Conservation (phyloP, 129 eudicot species). For the Escallonia herrerae region DNA sequence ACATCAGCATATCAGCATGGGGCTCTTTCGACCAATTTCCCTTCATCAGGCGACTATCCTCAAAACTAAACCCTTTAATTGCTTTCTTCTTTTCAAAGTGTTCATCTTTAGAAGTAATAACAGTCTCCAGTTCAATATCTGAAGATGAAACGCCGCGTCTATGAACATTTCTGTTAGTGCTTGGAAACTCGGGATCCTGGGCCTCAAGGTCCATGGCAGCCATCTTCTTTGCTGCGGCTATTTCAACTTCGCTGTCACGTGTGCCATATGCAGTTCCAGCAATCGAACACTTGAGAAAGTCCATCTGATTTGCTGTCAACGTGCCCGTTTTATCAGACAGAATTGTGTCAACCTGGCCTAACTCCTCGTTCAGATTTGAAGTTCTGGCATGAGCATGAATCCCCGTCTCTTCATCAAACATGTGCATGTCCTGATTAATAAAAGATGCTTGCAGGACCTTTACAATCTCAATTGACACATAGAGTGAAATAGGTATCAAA, state of each 20-base stretch:
- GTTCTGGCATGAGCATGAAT: conserved; percentile 61
- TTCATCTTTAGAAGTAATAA: conserved; percentile 13
- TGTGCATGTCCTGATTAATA: conserved; percentile 42
- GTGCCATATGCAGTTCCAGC: conserved; percentile 68
- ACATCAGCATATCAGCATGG: conserved; percentile 23
- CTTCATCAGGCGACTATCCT: conserved; percentile 41
- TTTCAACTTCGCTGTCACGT: conserved; percentile 54
- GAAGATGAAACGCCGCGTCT: not conserved
- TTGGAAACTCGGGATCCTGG: conserved; percentile 15
- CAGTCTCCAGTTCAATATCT: conserved; percentile 19
- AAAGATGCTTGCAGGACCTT: conserved; percentile 62
- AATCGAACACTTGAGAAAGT: conserved; percentile 69
- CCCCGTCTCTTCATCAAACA: conserved; percentile 51
- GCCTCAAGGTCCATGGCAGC: conserved; percentile 31
- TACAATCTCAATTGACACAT: conserved; percentile 73
- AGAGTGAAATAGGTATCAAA: conserved; percentile 55
- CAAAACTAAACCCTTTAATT: conserved; percentile 61
- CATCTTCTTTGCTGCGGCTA: conserved; percentile 51
- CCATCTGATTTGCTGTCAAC: conserved; percentile 78
- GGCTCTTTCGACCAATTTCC: conserved; percentile 49
- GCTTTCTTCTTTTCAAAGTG: conserved; percentile 3
- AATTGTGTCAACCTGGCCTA: conserved; percentile 74
- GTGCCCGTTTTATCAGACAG: conserved; percentile 85
- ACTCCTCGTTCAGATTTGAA: conserved; percentile 73
- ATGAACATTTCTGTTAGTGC: too few relatives aligned